Evolutionary conservation across 257 asterid genomes (phyloP).

Genomic region (Solanum megistacrolobum): DNA sequence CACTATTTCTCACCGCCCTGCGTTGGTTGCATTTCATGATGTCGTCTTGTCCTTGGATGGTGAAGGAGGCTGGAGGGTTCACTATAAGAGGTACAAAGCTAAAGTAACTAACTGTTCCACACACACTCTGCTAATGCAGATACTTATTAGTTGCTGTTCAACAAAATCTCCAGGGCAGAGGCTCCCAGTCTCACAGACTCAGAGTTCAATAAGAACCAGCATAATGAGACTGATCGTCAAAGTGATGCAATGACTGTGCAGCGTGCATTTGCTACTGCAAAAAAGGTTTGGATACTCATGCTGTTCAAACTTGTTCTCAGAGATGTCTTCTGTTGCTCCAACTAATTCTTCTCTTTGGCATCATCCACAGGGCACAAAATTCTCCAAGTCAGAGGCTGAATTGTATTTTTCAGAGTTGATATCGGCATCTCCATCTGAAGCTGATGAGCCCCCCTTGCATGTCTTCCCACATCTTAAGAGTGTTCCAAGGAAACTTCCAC

Average conservation of each 20-base stretch:
- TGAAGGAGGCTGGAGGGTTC: constrained; percentile 98
- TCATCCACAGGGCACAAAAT: constrained; percentile 50
- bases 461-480: constrained; percentile 69
- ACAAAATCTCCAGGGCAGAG: constrained; percentile 43
- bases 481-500: constrained; percentile 62
- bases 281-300: constrained; percentile 36
- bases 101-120: not conserved
- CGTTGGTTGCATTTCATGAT: constrained; percentile 96
- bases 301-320: not conserved
- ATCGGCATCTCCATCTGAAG: constrained; percentile 45
- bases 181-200: constrained; percentile 46
- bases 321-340: constrained; percentile 8
- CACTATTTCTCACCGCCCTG: constrained; percentile 99
- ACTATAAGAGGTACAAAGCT: constrained; percentile 54
- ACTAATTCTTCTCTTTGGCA: constrained; percentile 8
- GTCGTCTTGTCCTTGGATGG: constrained; percentile 97
- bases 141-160: constrained; percentile 11
- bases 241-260: constrained; percentile 85
- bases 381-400: constrained; percentile 56
- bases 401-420: constrained; percentile 59
- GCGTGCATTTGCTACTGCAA: constrained; percentile 80
- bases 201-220: constrained; percentile 37
- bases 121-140: not conserved
- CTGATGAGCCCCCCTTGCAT: constrained; percentile 32
- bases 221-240: constrained; percentile 68